Evolutionary conservation across 2,329 filamentous ascomycete genomes (phyloP).

Genomic region (Sporothrix euskadiensis): DNA sequence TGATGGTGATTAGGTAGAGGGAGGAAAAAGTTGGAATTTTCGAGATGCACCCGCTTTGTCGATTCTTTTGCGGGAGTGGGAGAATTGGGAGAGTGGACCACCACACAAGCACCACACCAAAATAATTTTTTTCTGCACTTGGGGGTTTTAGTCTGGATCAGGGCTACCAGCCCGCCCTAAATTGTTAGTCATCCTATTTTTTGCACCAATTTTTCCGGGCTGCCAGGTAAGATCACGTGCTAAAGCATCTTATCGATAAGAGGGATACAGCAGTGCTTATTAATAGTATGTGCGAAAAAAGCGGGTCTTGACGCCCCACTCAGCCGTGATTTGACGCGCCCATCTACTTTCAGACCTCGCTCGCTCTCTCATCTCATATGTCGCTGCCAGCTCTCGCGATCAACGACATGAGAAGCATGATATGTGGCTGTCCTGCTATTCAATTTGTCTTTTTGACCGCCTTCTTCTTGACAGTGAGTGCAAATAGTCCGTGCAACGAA

Average conservation of each 20-base stretch:
- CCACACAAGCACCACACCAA: slow-evolving; percentile 29
- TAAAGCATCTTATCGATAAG: neutral
- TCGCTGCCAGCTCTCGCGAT: neutral
- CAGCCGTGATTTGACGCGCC: slow-evolving; percentile 7
- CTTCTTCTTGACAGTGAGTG: no score
- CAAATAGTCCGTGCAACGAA: no score
- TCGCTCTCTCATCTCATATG: neutral
- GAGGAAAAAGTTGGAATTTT: slow-evolving; percentile 30
- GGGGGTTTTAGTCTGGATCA: slow-evolving; percentile 24
- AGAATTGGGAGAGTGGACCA: slow-evolving; percentile 20
- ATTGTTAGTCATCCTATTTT: slow-evolving; percentile 19
- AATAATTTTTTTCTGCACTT: slow-evolving; percentile 30
- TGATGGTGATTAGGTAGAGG: slow-evolving; percentile 24
- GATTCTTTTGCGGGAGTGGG: slow-evolving; percentile 27
- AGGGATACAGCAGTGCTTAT: neutral
- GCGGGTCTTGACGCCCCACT: neutral
- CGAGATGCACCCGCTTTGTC: slow-evolving; percentile 29
- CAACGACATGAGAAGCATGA: neutral
- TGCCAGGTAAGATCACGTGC: neutral
- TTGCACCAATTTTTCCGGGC: slow-evolving; percentile 15
- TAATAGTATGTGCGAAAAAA: neutral
- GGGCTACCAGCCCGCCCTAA: slow-evolving; percentile 31
- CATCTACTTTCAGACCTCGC: neutral
- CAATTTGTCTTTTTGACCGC: no score
- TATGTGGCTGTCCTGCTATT: no score